These are phyloP conservation scores for Psilocybe cubensis DNA, from an alignment of 768 basidiomycete genomes.

Conservation along the genomic window DNA sequence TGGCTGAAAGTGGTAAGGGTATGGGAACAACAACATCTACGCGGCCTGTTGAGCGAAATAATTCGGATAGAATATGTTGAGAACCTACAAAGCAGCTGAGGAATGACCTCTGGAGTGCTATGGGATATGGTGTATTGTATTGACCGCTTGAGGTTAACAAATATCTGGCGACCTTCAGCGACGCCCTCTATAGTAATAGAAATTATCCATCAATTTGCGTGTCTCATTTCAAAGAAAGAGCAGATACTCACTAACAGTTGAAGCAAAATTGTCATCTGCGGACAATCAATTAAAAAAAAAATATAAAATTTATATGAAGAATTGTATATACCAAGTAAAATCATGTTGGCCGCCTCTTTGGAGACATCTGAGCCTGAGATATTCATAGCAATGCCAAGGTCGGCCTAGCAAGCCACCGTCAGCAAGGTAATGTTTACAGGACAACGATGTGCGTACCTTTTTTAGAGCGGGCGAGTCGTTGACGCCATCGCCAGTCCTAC, in stretches of 20 bases:
- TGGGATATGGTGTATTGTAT: constrained; percentile 75
- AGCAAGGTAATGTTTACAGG: neutral
- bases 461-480: constrained; percentile 76
- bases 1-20: constrained; percentile 67
- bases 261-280: constrained; percentile 72
- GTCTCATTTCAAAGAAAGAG: no score
- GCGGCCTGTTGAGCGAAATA: neutral
- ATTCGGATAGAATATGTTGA: neutral
- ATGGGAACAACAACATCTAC: constrained; percentile 70
- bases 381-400: constrained; percentile 77
- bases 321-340: constrained; percentile 70
- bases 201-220: neutral
- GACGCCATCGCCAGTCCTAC: constrained; percentile 71
- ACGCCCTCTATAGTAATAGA: constrained; percentile 54
- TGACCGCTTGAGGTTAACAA: constrained; percentile 71
- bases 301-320: no score
- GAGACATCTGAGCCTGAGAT: constrained; percentile 76
- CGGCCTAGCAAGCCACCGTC: constrained; percentile 42
- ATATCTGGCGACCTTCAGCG: constrained; percentile 69
- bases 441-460: constrained; percentile 34
- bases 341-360: constrained; percentile 78
- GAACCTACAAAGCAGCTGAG: constrained; percentile 66
- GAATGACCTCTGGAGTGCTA: constrained; percentile 71
- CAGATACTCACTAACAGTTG: constrained; percentile 61
- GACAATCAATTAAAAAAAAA: no score